Conservation (phyloP, 2,329 filamentous ascomycete genomes). For the Hirsutella thompsonii region DNA sequence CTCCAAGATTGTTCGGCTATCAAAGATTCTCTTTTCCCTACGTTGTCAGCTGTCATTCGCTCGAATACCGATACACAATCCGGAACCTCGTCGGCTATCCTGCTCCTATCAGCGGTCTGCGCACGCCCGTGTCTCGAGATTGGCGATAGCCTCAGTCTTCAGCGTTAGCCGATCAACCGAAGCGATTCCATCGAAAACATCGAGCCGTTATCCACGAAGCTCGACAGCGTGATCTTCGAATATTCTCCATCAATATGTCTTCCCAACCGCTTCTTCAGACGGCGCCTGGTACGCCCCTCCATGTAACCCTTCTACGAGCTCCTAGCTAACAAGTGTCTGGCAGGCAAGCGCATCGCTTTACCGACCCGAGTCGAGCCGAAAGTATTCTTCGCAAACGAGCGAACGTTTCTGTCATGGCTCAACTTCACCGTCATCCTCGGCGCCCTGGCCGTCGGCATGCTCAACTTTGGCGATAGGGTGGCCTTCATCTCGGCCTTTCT, state of each 20-base stretch:
- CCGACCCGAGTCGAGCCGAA: conserved; percentile 97
- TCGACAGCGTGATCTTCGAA: not conserved
- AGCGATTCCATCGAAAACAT: not conserved
- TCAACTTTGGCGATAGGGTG: conserved; percentile 93
- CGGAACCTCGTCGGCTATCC: no score
- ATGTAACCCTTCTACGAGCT: not conserved
- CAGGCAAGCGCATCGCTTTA: conserved; percentile 96
- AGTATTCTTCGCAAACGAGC: conserved; percentile 99
- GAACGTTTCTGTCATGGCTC: conserved; percentile 97
- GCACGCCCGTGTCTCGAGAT: no score
- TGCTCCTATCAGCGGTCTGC: no score
- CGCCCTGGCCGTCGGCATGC: conserved; percentile 87
- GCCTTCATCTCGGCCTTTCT: conserved; percentile 89
- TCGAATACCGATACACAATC: no score
- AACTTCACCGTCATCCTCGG: conserved; percentile 99
- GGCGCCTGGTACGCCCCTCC: conserved; percentile 56
- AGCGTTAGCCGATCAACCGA: no score
- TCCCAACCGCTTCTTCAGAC: conserved; percentile 93
- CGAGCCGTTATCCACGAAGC: not conserved
- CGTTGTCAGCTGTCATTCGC: no score
- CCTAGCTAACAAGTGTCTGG: conserved; percentile 6
- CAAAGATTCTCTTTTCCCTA: no score
- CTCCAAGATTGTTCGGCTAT: no score
- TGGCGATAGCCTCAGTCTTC: no score
- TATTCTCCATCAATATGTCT: conserved; percentile 57